Evolutionary conservation across 75 land plant genomes (phyloP), one percentile per base, ranked within the genome.

Genomic region (Picea glauca): DNA sequence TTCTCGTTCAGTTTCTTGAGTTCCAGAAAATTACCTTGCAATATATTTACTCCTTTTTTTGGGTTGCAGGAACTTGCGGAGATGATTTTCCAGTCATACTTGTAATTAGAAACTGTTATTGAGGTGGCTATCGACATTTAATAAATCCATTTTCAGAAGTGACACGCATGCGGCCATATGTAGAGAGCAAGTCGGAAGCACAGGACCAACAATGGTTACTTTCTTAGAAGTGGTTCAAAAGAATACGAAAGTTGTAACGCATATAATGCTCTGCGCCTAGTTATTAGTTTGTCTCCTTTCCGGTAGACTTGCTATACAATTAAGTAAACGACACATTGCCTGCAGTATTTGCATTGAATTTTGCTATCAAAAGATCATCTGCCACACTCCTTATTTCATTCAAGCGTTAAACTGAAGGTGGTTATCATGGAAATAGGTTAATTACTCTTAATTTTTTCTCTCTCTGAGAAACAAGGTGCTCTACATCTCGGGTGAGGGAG

Each of bases 31-130:
- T 26, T 43, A n/a, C 67, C 75, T 61, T 63, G n/a, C 77, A 58
- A 7, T 7, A 43, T n/a, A 40, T 5, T 78, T 72, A 33, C 32
- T 43, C 12, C 26, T 38, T 30, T 80, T 65, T 40, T 5, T 35
- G 31, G 65, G 67, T 79, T 85, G 84, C 93, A 96, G 94, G 99
- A 96, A 77, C 83, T 96, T 62, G 99, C 99, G 1, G 99, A 96
- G 88, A 94, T 94, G 93, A 92, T 96, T 23, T 94, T 96, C 76
- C 87, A 88, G 60, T 88, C 94, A 58, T 83, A 61, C 83, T 43
- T 82, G 15, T 83, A 66, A 31, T 17, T 2, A 7, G 67, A 76
- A 31, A n/a, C 21, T 70, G 74, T 70, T 40, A 21, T 2, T 21
- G 38, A 70, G 73, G 43, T 70, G 50, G 54, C 18, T n/a, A 23